Conservation (phyloP, 345 rosid genomes). For the Lepidium aucheri region DNA sequence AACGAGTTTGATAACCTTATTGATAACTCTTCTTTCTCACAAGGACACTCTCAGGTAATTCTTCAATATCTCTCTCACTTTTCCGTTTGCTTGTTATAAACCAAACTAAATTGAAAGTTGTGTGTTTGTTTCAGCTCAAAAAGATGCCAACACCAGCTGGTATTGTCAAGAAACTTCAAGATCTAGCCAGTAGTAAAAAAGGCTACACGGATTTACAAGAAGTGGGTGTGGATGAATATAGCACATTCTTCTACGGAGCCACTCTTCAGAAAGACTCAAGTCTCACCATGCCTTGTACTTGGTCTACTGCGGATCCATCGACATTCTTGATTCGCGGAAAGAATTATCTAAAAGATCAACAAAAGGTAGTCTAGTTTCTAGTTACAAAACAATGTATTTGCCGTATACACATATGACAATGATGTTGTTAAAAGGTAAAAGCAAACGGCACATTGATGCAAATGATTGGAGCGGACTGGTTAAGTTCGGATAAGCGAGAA, state of each 20-base stretch:
- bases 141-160: slow-evolving; percentile 54
- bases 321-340: slow-evolving; percentile 70
- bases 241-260: slow-evolving; percentile 44
- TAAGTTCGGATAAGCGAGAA: slow-evolving; percentile 63
- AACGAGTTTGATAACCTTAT: slow-evolving; percentile 35
- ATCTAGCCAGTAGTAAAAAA: slow-evolving; percentile 64
- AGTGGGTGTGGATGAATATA: slow-evolving; percentile 26
- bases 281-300: slow-evolving; percentile 54
- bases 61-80: slow-evolving; percentile 26
- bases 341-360: slow-evolving; percentile 54
- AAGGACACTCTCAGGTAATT: slow-evolving; percentile 30
- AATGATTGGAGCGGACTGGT: slow-evolving; percentile 96
- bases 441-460: slow-evolving; percentile 68
- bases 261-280: slow-evolving; percentile 64
- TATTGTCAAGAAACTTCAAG: slow-evolving; percentile 71
- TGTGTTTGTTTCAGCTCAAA: slow-evolving; percentile 20
- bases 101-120: slow-evolving; percentile 25
- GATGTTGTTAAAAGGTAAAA: slow-evolving; percentile 39
- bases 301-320: slow-evolving; percentile 71
- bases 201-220: slow-evolving; percentile 69
- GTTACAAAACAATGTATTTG: background rate
- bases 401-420: background rate
- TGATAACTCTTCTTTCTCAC: slow-evolving; percentile 35
- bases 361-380: slow-evolving; percentile 43
- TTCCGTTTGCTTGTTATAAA: background rate